Conservation (phyloP, 371 early-diverging fungal species). For the Vittaforma corneae region DNA sequence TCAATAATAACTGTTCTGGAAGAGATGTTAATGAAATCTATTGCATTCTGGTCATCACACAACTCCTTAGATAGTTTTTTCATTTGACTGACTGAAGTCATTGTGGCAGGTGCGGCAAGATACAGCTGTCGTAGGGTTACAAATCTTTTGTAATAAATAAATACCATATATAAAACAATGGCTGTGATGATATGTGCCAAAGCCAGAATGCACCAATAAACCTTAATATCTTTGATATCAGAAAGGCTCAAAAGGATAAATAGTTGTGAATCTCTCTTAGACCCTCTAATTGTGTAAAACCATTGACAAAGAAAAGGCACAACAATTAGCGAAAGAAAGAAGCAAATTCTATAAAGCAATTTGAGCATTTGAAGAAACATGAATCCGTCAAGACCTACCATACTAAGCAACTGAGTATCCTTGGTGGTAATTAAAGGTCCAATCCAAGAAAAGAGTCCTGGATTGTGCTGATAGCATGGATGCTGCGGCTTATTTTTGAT, state of each 20-base stretch:
- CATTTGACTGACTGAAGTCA: conserved; percentile 52
- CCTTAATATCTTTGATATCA: background rate
- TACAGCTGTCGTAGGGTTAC: conserved; percentile 57
- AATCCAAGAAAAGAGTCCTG: conserved; percentile 55
- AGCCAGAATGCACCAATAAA: conserved; percentile 15
- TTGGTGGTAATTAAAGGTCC: conserved; percentile 46
- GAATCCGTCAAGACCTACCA: conserved; percentile 59
- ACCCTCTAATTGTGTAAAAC: conserved; percentile 31
- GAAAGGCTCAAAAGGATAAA: conserved; percentile 18
- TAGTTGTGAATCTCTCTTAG: background rate
- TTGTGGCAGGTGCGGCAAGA: conserved; percentile 50
- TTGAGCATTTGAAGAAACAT: conserved; percentile 59
- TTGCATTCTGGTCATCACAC: conserved; percentile 20
- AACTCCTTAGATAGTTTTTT: conserved; percentile 42
- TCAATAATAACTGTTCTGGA: conserved; percentile 49
- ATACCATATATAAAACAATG: conserved; percentile 55
- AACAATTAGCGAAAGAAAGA: conserved; percentile 37
- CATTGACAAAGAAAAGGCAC: conserved; percentile 46
- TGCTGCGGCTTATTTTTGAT: conserved; percentile 45
- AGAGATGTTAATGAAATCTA: conserved; percentile 50
- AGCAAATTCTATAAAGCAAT: conserved; percentile 53
- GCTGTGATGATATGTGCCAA: conserved; percentile 40
- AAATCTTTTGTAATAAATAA: conserved; percentile 57
- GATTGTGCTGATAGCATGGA: conserved; percentile 49
- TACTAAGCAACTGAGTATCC: conserved; percentile 49